Evolutionary conservation across 1,139 yeast species (phyloP), one percentile per base, ranked within the genome.

Genomic region (Kodamaea sp.): DNA sequence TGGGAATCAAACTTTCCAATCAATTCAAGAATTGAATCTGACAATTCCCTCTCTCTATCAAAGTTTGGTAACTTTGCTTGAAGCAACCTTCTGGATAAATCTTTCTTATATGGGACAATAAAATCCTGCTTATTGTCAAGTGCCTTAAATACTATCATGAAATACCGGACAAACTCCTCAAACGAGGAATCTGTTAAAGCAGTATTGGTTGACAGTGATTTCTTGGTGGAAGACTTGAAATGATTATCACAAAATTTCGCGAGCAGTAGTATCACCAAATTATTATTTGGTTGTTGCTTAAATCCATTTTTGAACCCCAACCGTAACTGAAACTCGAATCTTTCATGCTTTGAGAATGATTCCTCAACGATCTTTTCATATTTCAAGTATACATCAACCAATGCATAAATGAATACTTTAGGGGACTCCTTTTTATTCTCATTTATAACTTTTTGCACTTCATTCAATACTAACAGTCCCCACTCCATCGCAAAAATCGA

Each of bases 1-100:
- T 50, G 43, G 3, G 59, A 43, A 29, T 59, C 55, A 14, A 66
- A 50, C 5, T 48, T 39, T 7, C 55, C 55, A 1, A 59, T 62
- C 21, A 70, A 39, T 13, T 31, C 31, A 18, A 37, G 8, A 2
- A 37, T n/a, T 6, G 29, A 14, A 13, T 37, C 35, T 1, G 37
- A 37, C 27, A 37, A 26, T 7, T 41, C 44, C 28, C 45, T 44
- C 34, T 70, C 76, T 4, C 45, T 41, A 0, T 32, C 42, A 9
- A 55, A 38, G 28, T 52, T 45, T 9, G 57, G 37, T 8, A 49
- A 48, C 30, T 51, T 57, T 24, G 55, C 52, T 16, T 65, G 38
- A 22, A 70, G 50, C 23, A 70, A 50, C 35, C 76, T 46, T 37
- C 57, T 57, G 3, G 74, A 65, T 15, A 69, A 48, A 27, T 69